These are phyloP conservation scores for Byssochlamys sp. DNA, from an alignment of 2,329 filamentous ascomycete genomes.

Conservation along the genomic window DNA sequence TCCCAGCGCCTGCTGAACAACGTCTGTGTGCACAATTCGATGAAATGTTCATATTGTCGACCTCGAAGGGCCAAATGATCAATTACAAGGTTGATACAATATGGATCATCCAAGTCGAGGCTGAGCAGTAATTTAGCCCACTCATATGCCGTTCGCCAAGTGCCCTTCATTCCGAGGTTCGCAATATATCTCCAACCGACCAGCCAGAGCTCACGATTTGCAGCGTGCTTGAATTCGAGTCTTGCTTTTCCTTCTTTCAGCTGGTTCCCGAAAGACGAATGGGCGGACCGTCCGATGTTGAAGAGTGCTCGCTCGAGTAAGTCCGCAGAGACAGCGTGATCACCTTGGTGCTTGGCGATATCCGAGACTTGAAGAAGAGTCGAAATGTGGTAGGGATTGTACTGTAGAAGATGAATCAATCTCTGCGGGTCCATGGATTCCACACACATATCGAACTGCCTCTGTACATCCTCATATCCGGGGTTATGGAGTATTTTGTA, in stretches of 20 bases:
- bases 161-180: constrained; percentile 80
- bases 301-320: constrained; percentile 85
- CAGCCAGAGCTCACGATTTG: constrained; percentile 89
- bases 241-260: constrained; percentile 69
- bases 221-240: constrained; percentile 68
- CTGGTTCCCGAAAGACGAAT: constrained; percentile 69
- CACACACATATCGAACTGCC: constrained; percentile 68
- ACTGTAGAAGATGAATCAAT: constrained; percentile 64
- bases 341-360: constrained; percentile 82
- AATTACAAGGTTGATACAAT: constrained; percentile 68
- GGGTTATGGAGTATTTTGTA: constrained; percentile 70
- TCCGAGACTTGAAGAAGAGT: constrained; percentile 88
- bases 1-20: constrained; percentile 42
- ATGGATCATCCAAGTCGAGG: constrained; percentile 69
- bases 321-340: constrained; percentile 75
- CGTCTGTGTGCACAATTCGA: constrained; percentile 54
- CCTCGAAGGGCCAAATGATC: constrained; percentile 79
- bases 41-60: constrained; percentile 63
- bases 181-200: constrained; percentile 80
- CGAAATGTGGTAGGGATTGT: constrained; percentile 81
- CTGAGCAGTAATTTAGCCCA: constrained; percentile 80
- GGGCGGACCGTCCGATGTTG: constrained; percentile 78
- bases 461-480: constrained; percentile 64
- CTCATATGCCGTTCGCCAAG: constrained; percentile 83
- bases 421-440: constrained; percentile 73